Percentiles rank a stretch among this genome's conserved stretches.
Evolutionary conservation across 257 asterid species (phyloP).

Genomic region (Paulownia fortunei): DNA sequence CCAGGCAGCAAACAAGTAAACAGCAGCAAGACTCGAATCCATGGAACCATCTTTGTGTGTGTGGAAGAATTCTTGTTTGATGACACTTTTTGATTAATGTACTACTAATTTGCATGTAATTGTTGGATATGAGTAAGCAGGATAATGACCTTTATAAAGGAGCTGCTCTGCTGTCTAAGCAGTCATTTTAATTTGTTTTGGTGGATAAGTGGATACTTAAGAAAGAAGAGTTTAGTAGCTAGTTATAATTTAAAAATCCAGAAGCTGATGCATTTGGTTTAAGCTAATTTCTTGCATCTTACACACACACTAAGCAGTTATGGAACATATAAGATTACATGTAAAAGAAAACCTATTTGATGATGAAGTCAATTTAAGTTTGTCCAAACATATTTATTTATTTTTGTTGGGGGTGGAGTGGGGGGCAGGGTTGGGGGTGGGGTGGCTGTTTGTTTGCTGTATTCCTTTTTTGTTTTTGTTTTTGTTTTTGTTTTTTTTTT

Average conservation of each 20-base stretch:
- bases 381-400: neutral
- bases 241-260: neutral
- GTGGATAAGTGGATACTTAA: constrained; percentile 29
- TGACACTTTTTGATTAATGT: neutral
- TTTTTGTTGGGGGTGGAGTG: no score
- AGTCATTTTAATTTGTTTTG: constrained; percentile 37
- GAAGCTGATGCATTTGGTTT: constrained; percentile 20
- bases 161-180: neutral
- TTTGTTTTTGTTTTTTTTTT: no score
- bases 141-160: constrained; percentile 30
- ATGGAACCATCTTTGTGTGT: constrained; percentile 33
- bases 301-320: constrained; percentile 22
- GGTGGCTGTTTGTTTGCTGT: no score
- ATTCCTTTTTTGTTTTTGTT: no score
- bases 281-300: constrained; percentile 29
- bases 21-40: constrained; percentile 39
- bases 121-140: constrained; percentile 10
- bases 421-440: no score
- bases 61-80: neutral
- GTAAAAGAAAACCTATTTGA: neutral
- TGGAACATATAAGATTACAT: constrained; percentile 2
- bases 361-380: constrained; percentile 24
- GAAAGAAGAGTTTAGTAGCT: constrained; percentile 24
- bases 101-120: constrained; percentile 23
- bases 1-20: constrained; percentile 40